Conservation (phyloP, 495 filamentous ascomycete genomes). For the Xylaria castorea region DNA sequence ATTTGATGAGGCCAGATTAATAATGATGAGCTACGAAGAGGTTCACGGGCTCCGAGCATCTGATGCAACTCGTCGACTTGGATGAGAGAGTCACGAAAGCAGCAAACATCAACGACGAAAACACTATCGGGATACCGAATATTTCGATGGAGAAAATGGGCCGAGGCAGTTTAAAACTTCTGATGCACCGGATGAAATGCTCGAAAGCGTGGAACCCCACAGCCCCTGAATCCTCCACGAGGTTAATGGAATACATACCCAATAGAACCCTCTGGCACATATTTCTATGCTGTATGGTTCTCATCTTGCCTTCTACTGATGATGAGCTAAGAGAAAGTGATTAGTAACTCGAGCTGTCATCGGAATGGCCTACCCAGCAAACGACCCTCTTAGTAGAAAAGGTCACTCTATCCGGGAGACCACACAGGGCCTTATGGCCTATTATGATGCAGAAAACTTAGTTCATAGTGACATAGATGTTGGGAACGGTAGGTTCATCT, state of each 20-base stretch:
- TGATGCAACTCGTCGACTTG: constrained; percentile 19
- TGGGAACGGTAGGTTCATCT: constrained; percentile 2
- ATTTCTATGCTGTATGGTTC: constrained; percentile 24
- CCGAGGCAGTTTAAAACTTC: not conserved
- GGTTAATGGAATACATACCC: constrained; percentile 24
- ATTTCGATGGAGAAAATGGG: constrained; percentile 22
- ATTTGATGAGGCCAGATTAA: not conserved
- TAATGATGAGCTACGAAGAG: not conserved
- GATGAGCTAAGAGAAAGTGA: not conserved
- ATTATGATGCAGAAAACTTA: not conserved
- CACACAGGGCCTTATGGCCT: not conserved
- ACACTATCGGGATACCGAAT: not conserved
- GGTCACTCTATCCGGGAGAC: not conserved
- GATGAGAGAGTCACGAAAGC: not conserved
- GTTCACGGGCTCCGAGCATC: constrained; percentile 14
- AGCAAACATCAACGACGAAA: constrained; percentile 8
- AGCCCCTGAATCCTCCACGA: not conserved
- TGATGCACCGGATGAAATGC: not conserved
- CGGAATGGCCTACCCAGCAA: constrained; percentile 10
- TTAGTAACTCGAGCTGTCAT: constrained; percentile 18
- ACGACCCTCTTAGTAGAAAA: not conserved
- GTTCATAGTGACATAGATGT: constrained; percentile 25
- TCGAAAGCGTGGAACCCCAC: not conserved
- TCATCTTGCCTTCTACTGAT: not conserved
- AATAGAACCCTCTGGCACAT: constrained; percentile 15